Conservation (phyloP, 2,329 filamentous ascomycete species). For the Clarireedia monteithiana region DNA sequence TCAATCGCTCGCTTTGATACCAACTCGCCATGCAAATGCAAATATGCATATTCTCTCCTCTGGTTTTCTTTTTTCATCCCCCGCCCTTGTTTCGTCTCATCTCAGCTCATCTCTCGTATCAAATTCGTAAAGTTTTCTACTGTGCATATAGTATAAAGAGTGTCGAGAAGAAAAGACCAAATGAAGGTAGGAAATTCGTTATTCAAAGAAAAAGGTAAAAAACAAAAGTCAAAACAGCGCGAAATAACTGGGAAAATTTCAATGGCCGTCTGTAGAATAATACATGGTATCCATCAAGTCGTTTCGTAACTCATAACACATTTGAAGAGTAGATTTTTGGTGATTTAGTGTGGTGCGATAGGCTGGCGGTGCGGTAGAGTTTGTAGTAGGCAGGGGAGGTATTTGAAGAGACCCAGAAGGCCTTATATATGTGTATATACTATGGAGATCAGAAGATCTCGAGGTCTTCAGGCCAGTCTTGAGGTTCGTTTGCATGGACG, state of each 20-base stretch:
- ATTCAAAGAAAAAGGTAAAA: not conserved
- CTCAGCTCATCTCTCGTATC: too few relatives aligned
- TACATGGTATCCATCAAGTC: constrained; percentile 10
- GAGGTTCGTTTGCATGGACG: not conserved
- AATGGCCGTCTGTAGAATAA: not conserved
- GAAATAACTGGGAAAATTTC: not conserved
- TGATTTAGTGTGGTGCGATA: not conserved
- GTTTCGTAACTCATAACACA: constrained; percentile 10
- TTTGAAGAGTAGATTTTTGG: constrained; percentile 2
- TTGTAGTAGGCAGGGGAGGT: not conserved
- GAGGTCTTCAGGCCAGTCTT: constrained; percentile 9
- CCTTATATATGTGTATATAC: not conserved
- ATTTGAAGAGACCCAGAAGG: too few relatives aligned
- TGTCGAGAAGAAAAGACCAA: too few relatives aligned
- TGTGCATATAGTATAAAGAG: too few relatives aligned
- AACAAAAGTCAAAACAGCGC: not conserved
- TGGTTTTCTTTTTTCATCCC: too few relatives aligned
- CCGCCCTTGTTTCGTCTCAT: too few relatives aligned
- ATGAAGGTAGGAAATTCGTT: not conserved
- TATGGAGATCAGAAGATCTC: constrained; percentile 3
- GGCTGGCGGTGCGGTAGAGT: not conserved
- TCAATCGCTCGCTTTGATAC: not conserved
- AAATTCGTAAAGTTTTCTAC: too few relatives aligned
- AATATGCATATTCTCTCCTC: not conserved
- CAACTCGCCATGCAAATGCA: not conserved